These are phyloP conservation scores for Iris macrosiphon DNA, from an alignment of 106 monocot genomes.

Conservation along the genomic window DNA sequence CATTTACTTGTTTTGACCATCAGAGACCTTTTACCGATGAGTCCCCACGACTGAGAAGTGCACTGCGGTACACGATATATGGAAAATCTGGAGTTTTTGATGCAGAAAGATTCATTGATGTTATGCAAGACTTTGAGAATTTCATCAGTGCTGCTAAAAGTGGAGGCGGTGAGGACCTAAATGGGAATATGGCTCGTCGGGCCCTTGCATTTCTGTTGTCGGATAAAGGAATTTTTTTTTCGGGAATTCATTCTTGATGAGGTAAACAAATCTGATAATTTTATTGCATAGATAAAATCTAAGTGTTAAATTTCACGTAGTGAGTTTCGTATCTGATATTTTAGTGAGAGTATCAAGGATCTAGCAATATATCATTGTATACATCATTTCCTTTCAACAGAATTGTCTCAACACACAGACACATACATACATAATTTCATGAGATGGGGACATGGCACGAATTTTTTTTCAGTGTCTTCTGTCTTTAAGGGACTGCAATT, in stretches of 20 bases:
- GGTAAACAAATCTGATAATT: slow-evolving; percentile 38
- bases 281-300: too few relatives aligned
- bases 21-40: slow-evolving; percentile 98
- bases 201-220: slow-evolving; percentile 85
- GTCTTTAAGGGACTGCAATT: too few relatives aligned
- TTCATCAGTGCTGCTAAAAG: slow-evolving; percentile 95
- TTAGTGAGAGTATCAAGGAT: too few relatives aligned
- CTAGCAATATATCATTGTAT: too few relatives aligned
- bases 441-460: too few relatives aligned
- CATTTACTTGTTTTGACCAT: too few relatives aligned
- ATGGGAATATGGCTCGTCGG: slow-evolving; percentile 88
- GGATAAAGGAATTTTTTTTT: slow-evolving; percentile 89
- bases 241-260: slow-evolving; percentile 95
- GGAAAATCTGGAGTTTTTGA: slow-evolving; percentile 97
- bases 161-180: slow-evolving; percentile 83
- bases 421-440: too few relatives aligned
- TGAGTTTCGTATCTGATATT: too few relatives aligned
- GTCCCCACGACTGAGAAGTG: slow-evolving; percentile 72
- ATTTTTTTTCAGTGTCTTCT: too few relatives aligned
- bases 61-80: slow-evolving; percentile 89
- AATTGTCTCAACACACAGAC: too few relatives aligned
- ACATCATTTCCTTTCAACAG: too few relatives aligned
- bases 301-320: too few relatives aligned
- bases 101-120: slow-evolving; percentile 97
- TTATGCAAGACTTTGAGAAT: slow-evolving; percentile 99